A percentile compares a stretch with the other conserved stretches of the same genome.
Conservation (phyloP, 768 basidiomycete species). For the Pulveroboletus sp. region DNA sequence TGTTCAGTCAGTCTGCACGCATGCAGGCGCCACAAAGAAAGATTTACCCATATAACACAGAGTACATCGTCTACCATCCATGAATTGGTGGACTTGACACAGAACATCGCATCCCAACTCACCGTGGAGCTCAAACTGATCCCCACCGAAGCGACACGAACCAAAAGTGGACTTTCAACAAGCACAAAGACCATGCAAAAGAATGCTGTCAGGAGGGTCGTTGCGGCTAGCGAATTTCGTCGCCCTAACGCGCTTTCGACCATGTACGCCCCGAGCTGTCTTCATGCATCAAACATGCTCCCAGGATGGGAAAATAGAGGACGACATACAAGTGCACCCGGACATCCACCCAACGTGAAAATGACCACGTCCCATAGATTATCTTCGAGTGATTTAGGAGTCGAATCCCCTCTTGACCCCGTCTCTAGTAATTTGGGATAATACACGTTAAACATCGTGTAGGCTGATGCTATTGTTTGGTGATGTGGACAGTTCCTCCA, state of each 20-base stretch:
- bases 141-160: conserved; percentile 66
- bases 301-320: neutral
- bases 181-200: conserved; percentile 68
- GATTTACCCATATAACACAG: conserved; percentile 66
- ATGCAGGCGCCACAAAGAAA: neutral
- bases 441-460: conserved; percentile 92
- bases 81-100: neutral
- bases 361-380: conserved; percentile 84
- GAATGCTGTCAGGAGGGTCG: conserved; percentile 69
- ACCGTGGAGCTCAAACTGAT: conserved; percentile 71
- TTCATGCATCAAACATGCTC: neutral
- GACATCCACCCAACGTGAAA: conserved; percentile 80
- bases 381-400: conserved; percentile 47
- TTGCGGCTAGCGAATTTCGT: conserved; percentile 66
- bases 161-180: conserved; percentile 51
- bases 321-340: conserved; percentile 68
- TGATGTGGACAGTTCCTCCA: neutral
- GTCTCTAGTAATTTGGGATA: conserved; percentile 82
- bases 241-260: conserved; percentile 68
- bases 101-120: neutral
- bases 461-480: conserved; percentile 41
- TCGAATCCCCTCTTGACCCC: conserved; percentile 13
- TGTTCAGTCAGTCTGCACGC: neutral
- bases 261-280: conserved; percentile 78
- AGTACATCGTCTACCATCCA: conserved; percentile 66